Base-by-base conservation (phyloP, 2,329 filamentous ascomycete species). In the Fusarium bulbicola region DNA sequence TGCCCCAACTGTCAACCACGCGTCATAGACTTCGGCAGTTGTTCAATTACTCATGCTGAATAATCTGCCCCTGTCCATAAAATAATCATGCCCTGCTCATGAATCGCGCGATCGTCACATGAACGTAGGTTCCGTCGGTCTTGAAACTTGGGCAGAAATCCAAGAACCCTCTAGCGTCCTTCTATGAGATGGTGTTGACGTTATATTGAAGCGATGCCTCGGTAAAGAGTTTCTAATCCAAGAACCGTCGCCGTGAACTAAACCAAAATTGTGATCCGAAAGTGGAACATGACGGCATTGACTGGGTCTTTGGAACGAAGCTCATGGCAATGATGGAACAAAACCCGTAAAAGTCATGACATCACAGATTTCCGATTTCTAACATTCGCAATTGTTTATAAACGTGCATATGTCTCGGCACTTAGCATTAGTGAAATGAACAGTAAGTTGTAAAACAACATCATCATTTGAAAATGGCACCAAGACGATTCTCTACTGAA, bases 231-330 rank as follows among this genome's bases (percentile, higher is more conserved):
- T 26, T 32, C 63, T 49, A 30, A 9, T 50, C 54, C 21, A 4
- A 24, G 42, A 20, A 40, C 16, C 7, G 34, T 26, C 37, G 37
- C 63, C 42, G 42, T 26, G 14, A 39, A 61, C 65, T 68, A 68
- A 18, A 24, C 47, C 37, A 36, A 34, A 62, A 50, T 30, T 50
- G 66, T 63, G n/a, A 21, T 32, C n/a, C 32, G 21, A n/a, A 36
- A 66, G 65, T 62, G 65, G 65, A 57, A 68, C 42, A 68, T 68
- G 65, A 68, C 65, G 59, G 65, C 54, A 67, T 68, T 30, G n/a
- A 68, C 49, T 42, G 30, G 36, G 18, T 30, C 39, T 47, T 37
- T 32, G 12, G 37, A 45, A 12, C 20, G 30, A 42, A 20, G 28
- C 26, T 46, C n/a, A 43, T 50, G 49, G 37, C 63, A 59, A 52